Conservation (phyloP, 345 rosid genomes). For the Dipteronia dyeriana region DNA sequence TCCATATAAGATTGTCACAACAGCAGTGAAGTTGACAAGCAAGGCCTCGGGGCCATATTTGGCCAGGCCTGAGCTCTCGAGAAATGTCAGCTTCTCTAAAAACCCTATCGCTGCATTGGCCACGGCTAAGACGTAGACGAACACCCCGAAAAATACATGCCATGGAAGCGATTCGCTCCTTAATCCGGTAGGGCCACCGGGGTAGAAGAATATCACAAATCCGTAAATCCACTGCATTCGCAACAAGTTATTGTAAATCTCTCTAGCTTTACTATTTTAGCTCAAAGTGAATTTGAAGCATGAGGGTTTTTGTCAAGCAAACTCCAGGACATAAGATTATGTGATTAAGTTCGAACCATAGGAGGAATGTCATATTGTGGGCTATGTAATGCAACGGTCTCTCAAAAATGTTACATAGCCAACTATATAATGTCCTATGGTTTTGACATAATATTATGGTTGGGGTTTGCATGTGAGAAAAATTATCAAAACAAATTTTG, state of each 20-base stretch:
- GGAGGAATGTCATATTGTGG: too few species aligned
- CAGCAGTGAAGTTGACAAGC: slow-evolving; percentile 86
- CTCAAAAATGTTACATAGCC: too few species aligned
- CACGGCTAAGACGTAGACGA: slow-evolving; percentile 57
- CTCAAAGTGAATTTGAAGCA: background rate
- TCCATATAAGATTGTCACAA: slow-evolving; percentile 67
- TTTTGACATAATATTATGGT: too few species aligned
- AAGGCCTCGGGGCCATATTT: slow-evolving; percentile 84
- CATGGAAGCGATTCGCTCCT: slow-evolving; percentile 64
- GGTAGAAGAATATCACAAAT: slow-evolving; percentile 70
- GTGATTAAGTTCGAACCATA: too few species aligned
- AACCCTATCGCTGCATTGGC: slow-evolving; percentile 71
- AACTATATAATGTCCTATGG: too few species aligned
- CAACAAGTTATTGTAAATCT: too few species aligned
- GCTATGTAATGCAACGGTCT: too few species aligned
- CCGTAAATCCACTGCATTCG: slow-evolving; percentile 73
- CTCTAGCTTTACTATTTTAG: too few species aligned
- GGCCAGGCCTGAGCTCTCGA: slow-evolving; percentile 69
- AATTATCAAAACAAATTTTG: too few species aligned
- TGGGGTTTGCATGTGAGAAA: too few species aligned
- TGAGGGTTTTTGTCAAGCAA: too few species aligned
- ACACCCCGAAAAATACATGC: slow-evolving; percentile 71
- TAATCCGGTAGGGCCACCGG: slow-evolving; percentile 53
- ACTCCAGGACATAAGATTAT: too few species aligned
- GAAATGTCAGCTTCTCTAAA: slow-evolving; percentile 88